Base-by-base conservation (phyloP, 306 rosid species). In the Adenanthera pavonina region DNA sequence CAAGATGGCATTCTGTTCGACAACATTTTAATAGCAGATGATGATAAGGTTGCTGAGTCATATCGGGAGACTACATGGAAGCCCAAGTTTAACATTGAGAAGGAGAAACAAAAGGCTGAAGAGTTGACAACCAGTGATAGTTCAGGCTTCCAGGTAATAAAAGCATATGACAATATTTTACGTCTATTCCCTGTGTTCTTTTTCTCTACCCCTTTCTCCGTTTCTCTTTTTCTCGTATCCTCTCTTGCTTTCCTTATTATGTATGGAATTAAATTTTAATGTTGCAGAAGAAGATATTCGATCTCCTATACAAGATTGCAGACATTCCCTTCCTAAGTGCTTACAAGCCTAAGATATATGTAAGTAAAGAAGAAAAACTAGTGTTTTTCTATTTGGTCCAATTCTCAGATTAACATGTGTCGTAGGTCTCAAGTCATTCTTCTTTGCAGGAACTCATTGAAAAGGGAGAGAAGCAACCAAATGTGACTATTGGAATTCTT, bases 1-100 rank as follows among this genome's bases (percentile, higher is more conserved):
- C 98, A 95, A 72, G 96, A 93, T 70, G 99, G 99, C 57, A 88
- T 95, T 43, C 78, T 95, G 85, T 95, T 95, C 71, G 99, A 95
- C 89, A 93, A 95, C 71, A 14, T 95, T 81, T 73, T 95, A 82
- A 93, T 95, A 11, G 89, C 92, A 0, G 81, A 76, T n/a, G 97
- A 93, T 73, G 98, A 92, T 81, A 92, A 88, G 86, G 72, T 86
- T 76, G 99, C 99, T 1, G 86, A 82, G 41, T 86, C 97, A 41
- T 93, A 92, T 71, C 78, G 99, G 19, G 94, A 83, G 51, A 82
- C 92, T n/a, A 78, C 90, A 33, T 95, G 99, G 99, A 95, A 92
- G 87, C 99, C 97, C 53, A 95, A 95, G 81, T 95, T 85, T 61
- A 84, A 85, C 59, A 65, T 66, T 43, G 99, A 95, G 91, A 88